Conservation (phyloP, 345 rosid species). For the Mangifera indica region DNA sequence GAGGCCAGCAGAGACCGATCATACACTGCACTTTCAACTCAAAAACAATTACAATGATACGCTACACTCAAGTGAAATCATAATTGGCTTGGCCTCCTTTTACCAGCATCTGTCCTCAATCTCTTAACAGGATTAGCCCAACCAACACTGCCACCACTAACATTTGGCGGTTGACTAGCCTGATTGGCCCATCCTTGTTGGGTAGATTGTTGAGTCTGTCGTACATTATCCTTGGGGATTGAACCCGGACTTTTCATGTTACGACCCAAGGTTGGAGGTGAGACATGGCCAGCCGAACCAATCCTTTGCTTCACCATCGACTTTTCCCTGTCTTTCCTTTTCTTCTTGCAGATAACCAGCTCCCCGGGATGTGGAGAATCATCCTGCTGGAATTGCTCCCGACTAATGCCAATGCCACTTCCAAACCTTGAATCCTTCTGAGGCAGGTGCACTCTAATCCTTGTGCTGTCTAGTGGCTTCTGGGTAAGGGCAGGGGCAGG, state of each 20-base stretch:
- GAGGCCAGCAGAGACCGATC: constrained; percentile 23
- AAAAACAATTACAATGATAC: constrained; percentile 20
- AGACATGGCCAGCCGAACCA: constrained; percentile 70
- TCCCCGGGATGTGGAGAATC: constrained; percentile 95
- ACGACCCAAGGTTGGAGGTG: constrained; percentile 72
- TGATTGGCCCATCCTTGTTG: constrained; percentile 79
- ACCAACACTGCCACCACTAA: constrained; percentile 64
- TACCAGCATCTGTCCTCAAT: constrained; percentile 88
- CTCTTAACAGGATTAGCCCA: constrained; percentile 99
- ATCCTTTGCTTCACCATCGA: constrained; percentile 53
- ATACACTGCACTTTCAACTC: constrained; percentile 18
- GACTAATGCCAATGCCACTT: constrained; percentile 44
- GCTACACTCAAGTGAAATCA: constrained; percentile 34
- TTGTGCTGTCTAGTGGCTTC: constrained; percentile 58
- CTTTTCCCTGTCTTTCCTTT: constrained; percentile 96
- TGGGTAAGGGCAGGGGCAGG: constrained; percentile 27
- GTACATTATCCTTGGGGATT: constrained; percentile 52
- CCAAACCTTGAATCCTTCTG: constrained; percentile 69
- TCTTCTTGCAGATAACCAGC: constrained; percentile 95
- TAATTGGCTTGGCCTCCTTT: constrained; percentile 85
- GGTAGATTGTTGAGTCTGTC: constrained; percentile 40
- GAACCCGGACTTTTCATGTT: constrained; percentile 48
- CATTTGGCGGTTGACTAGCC: constrained; percentile 53
- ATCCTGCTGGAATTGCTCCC: constrained; percentile 56
- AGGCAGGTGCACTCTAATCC: constrained; percentile 65